Base-by-base conservation (phyloP, 495 filamentous ascomycete genomes). In the Aspergillus mulundensis region DNA sequence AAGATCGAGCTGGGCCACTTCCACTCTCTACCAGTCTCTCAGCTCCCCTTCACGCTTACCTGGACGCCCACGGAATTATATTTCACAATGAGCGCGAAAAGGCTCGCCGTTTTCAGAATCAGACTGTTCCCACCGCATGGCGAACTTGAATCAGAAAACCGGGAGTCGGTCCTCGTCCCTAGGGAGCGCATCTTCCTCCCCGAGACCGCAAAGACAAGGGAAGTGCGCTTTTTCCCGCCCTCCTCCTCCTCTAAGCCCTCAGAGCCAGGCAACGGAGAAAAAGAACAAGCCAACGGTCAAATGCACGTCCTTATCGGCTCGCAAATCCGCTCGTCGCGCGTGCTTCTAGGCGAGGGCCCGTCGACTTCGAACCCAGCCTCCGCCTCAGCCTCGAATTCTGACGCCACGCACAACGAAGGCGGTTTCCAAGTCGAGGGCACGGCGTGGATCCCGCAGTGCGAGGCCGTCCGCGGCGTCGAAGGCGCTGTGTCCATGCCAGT, bases 181-280 rank as follows among this genome's bases (percentile, higher is more conserved):
- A 28, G 25, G 25, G 25, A 28, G 8, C 4, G 3, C 4, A 15
- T 53, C 15, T 53, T 53, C 15, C 50, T 53, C 1, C 50, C 50
- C 5, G n/a, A n/a, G 1, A 39, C 50, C 3, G 28, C 34, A n/a
- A 39, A 43, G 18, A 30, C 50, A 44, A 20, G 50, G 7, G 24
- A 43, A 10, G 34, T 53, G 50, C 41, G 28, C 39, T 53, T 53
- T 25, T 43, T 53, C 39, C 39, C 50, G 25, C 8, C 25, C 8
- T 3, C 25, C 8, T 28, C 25, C 25, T 3, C 3, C 25, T 28
- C 25, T 28, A 3, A 28, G 8, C 25, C 25, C 3, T 28, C 25
- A 4, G n/a, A n/a, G n/a, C 39, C n/a, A 8, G 10, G 1, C 41
- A 11, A 11, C 41, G 19, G 18, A n/a, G n/a, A 19, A 3, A 7